Evolutionary conservation across 2,329 filamentous ascomycete species (phyloP), one percentile per base, ranked within the genome.

Genomic region (Fusarium concolor): DNA sequence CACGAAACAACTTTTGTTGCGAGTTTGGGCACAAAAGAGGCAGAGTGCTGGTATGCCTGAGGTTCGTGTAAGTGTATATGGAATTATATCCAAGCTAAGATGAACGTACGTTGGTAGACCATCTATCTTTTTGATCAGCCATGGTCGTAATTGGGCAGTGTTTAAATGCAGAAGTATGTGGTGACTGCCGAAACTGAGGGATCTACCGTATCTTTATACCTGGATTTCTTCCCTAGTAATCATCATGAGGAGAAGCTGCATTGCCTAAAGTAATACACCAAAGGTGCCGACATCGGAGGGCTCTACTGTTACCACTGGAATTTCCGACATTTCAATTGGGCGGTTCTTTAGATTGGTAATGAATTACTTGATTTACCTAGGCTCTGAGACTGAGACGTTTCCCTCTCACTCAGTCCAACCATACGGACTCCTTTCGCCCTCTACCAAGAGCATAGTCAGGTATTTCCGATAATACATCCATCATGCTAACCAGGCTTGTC

Each of bases 11-110:
- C 81, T 61, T 87, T 89, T 17, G 81, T 82, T 2, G 88, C 84
- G 11, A 90, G 79, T 71, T 88, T 86, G 5, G 89, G 88, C 10
- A 90, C 88, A 70, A 90, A 91, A 0, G 86, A 85, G 10, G 88
- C 89, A 3, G 87, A 84, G 59, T 85, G 79, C 62, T 88, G 85
- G 73, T 90, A 91, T 31, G 83, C 84, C 85, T 88, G 62, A 12
- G 14, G 4, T 44, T 18, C 26, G 33, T 74, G 65, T 73, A 69
- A 70, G 60, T 66, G 22, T 14, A 17, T n/a, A 9, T 35, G 68
- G 37, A 44, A 43, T 26, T 26, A 50, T 31, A 22, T 9, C n/a
- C 37, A 6, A 29, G 29, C 8, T 14, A 14, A 70, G 12, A 45
- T 20, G 37, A 52, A 61, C 65, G n/a, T 65, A 75, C 75, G 43